These are phyloP conservation scores for Monilinia aucupariae DNA, from an alignment of 2,329 filamentous ascomycete species.

Conservation along the genomic window DNA sequence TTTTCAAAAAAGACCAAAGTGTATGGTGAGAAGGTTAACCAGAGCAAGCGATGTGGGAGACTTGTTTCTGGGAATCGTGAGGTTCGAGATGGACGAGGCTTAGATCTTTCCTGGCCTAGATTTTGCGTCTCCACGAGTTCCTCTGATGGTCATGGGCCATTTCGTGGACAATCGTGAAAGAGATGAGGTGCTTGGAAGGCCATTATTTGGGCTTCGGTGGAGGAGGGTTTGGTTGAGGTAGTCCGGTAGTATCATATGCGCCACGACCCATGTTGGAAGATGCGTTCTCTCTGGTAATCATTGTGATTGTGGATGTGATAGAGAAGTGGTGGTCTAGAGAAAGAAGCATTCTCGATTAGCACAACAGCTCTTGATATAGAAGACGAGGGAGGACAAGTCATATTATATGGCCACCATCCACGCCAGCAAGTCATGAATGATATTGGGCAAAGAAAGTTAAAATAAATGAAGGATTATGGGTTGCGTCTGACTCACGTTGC, in stretches of 20 bases:
- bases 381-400: constrained; percentile 1
- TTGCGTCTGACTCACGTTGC: constrained; percentile 27
- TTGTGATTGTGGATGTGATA: constrained; percentile 16
- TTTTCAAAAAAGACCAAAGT: constrained; percentile 10
- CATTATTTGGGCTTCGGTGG: constrained; percentile 34
- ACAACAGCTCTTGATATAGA: not conserved
- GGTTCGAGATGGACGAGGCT: constrained; percentile 14
- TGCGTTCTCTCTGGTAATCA: constrained; percentile 31
- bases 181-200: constrained; percentile 6
- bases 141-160: constrained; percentile 12
- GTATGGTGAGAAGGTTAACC: constrained; percentile 1
- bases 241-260: constrained; percentile 49
- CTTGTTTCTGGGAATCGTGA: constrained; percentile 12
- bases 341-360: constrained; percentile 13
- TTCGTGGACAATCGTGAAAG: constrained; percentile 16
- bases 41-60: not conserved
- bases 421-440: constrained; percentile 7
- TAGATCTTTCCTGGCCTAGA: not conserved
- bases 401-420: not conserved
- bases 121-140: constrained; percentile 11
- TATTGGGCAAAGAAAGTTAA: constrained; percentile 10
- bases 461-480: not conserved
- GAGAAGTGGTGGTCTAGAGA: not conserved
- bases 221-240: constrained; percentile 39
- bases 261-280: constrained; percentile 46